Percentiles rank a stretch among this genome's conserved stretches.
Conservation (phyloP, 1,284 basidiomycete genomes). For the Pseudozyma flocculosa region DNA sequence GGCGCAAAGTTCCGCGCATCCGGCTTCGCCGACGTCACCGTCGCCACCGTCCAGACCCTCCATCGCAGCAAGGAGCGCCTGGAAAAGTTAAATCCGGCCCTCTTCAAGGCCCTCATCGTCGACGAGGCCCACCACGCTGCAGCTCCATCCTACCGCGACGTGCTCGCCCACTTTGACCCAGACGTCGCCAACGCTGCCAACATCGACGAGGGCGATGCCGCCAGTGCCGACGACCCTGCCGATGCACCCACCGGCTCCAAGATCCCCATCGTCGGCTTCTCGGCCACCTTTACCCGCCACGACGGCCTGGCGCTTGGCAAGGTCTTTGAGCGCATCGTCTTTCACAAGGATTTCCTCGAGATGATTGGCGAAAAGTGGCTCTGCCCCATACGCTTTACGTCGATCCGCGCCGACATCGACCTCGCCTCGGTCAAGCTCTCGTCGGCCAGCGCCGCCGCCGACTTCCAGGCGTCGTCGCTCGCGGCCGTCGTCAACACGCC, state of each 20-base stretch:
- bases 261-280: conserved; percentile 88
- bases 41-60: conserved; percentile 90
- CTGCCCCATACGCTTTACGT: conserved; percentile 54
- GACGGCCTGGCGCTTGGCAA: conserved; percentile 85
- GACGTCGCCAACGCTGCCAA: conserved; percentile 23
- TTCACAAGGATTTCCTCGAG: conserved; percentile 82
- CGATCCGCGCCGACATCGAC: conserved; percentile 48
- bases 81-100: conserved; percentile 73
- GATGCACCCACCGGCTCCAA: too few species aligned
- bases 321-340: conserved; percentile 88
- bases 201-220: background rate
- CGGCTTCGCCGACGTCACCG: conserved; percentile 80
- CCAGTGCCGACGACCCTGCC: too few species aligned
- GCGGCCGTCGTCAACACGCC: conserved; percentile 48
- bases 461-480: conserved; percentile 43
- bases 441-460: conserved; percentile 13
- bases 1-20: conserved; percentile 73
- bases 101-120: conserved; percentile 77
- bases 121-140: conserved; percentile 83
- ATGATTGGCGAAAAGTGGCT: conserved; percentile 92
- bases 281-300: conserved; percentile 88
- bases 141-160: conserved; percentile 77
- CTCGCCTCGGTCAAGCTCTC: conserved; percentile 35
- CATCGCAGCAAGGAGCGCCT: conserved; percentile 67
- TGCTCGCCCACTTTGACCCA: conserved; percentile 74